Percentiles rank a stretch among this genome's conserved stretches.
Evolutionary conservation across 345 rosid species (phyloP).

Genomic region (Salix udensis): DNA sequence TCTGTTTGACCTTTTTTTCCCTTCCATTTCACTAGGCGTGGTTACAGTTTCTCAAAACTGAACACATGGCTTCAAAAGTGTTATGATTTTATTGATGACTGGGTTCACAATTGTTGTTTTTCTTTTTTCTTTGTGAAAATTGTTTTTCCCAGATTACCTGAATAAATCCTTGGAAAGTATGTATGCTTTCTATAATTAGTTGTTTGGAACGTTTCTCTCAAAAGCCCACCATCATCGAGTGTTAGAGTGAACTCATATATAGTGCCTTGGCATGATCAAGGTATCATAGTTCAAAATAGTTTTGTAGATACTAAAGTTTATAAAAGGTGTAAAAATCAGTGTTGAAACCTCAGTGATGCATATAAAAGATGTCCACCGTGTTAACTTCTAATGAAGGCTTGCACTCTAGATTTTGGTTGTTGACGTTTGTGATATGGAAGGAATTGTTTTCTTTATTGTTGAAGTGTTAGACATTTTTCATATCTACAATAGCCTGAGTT

Average conservation of each 20-base stretch:
- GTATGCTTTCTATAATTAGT: not conserved
- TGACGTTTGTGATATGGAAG: not conserved
- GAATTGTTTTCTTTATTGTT: not conserved
- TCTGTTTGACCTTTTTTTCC: not conserved
- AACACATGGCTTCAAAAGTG: not conserved
- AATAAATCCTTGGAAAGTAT: not conserved
- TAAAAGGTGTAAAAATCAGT: not conserved
- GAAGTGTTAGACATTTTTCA: not conserved
- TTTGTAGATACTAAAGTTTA: not conserved
- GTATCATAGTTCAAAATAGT: not conserved
- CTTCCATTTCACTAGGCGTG: not conserved
- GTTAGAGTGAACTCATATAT: not conserved
- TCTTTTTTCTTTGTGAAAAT: not conserved
- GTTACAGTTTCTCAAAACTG: not conserved
- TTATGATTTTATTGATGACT: not conserved
- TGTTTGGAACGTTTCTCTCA: not conserved
- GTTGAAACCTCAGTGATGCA: not conserved
- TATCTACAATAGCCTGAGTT: not conserved
- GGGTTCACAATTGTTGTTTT: not conserved
- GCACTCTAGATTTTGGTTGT: constrained; percentile 8
- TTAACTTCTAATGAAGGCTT: not conserved
- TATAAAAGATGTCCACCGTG: not conserved
- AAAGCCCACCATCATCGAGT: not conserved
- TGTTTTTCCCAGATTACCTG: not conserved
- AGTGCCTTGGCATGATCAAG: not conserved